These are phyloP conservation scores for Diplosphaera chodatii DNA, from an alignment of 139 green algal species.

Conservation along the genomic window DNA sequence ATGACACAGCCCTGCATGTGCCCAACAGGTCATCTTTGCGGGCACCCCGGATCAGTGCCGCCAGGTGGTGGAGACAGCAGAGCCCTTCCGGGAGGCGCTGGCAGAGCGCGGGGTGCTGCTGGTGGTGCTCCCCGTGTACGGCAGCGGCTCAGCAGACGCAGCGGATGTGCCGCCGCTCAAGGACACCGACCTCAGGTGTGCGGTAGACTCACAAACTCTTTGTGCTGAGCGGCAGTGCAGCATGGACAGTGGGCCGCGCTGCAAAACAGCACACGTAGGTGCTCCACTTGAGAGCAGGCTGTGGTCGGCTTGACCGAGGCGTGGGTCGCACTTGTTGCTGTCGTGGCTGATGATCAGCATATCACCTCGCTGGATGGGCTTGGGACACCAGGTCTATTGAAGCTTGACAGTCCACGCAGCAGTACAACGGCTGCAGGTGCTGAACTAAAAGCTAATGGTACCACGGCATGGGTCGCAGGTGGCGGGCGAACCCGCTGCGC, in stretches of 20 bases:
- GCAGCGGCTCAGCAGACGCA: constrained; percentile 1
- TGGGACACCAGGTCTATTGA: no score
- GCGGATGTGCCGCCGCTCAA: constrained; percentile 1
- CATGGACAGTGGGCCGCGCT: no score
- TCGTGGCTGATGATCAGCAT: no score
- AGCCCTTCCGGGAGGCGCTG: constrained; percentile 55
- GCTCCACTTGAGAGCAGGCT: no score
- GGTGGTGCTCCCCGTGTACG: constrained; percentile 58
- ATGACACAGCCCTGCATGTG: neutral
- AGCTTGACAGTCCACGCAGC: no score
- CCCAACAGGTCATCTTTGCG: constrained; percentile 56
- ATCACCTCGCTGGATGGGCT: no score
- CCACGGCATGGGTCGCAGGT: no score
- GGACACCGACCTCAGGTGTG: constrained; percentile 1
- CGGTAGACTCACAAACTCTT: neutral
- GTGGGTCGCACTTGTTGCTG: no score
- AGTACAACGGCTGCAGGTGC: no score
- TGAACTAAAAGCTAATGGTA: no score
- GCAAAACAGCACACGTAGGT: no score
- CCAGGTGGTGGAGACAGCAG: constrained; percentile 43
- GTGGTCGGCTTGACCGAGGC: no score
- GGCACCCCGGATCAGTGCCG: constrained; percentile 53
- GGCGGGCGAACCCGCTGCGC: constrained; percentile 44
- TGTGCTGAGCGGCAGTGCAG: neutral
- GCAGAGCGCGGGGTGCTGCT: constrained; percentile 63